Conservation (phyloP, 306 rosid genomes). For the Argentina anserina region DNA sequence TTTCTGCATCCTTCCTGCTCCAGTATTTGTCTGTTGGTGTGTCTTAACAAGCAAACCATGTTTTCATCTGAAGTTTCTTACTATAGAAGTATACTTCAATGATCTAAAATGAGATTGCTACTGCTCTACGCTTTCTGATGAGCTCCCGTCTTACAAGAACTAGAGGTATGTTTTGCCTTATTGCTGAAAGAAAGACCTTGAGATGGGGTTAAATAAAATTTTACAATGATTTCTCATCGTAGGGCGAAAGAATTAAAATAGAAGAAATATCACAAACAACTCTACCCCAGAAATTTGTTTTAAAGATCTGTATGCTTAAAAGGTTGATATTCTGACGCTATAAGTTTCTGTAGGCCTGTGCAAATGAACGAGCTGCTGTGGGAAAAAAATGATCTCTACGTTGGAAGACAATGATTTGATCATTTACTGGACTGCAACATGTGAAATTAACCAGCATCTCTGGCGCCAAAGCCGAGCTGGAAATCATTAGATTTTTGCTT, state of each 20-base stretch:
- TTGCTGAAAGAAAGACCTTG: background rate
- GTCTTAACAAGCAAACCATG: slow-evolving; percentile 32
- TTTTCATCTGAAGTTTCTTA: slow-evolving; percentile 43
- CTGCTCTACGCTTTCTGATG: slow-evolving; percentile 44
- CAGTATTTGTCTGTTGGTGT: slow-evolving; percentile 53
- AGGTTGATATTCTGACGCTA: background rate
- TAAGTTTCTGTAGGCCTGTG: slow-evolving; percentile 29
- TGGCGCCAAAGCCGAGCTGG: slow-evolving; percentile 44
- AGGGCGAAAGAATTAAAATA: too few relatives aligned
- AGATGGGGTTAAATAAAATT: too few relatives aligned
- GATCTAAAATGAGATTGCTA: slow-evolving; percentile 42
- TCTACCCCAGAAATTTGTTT: background rate
- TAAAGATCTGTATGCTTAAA: background rate
- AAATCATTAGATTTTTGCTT: slow-evolving; percentile 29
- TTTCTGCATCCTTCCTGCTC: slow-evolving; percentile 18
- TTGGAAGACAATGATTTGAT: slow-evolving; percentile 10
- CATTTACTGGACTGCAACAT: slow-evolving; percentile 28
- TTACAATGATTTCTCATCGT: too few relatives aligned
- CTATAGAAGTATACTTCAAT: slow-evolving; percentile 45
- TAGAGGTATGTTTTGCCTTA: slow-evolving; percentile 38
- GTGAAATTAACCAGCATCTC: slow-evolving; percentile 42
- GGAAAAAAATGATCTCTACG: too few relatives aligned
- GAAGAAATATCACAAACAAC: background rate
- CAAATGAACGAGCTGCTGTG: slow-evolving; percentile 24
- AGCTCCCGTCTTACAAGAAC: slow-evolving; percentile 49